Evolutionary conservation across 2,329 filamentous ascomycete genomes (phyloP), one percentile per base, ranked within the genome.

Genomic region (Aspergillus neoniger): DNA sequence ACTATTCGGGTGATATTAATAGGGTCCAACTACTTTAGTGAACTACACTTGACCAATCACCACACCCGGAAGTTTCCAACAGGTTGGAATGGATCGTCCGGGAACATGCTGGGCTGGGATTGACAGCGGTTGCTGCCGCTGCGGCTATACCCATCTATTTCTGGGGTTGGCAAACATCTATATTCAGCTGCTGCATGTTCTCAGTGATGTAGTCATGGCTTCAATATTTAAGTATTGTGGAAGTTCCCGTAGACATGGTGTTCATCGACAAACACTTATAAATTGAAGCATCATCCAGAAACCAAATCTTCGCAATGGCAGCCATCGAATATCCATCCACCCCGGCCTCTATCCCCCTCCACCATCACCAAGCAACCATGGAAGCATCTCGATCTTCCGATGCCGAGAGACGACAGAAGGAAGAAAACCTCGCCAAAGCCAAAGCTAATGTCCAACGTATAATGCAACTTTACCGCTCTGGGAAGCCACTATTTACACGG

Each of bases 401-500:
- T 60, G 32, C 12, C 10, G 32, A 14, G 32, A 36, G 12, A 36
- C 32, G 32, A 9, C 36, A 44, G 8, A 61, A 67, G 32, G 48
- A 58, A 9, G 60, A 64, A 30, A 30, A 10, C 4, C 28, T 30
- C 1, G 14, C 60, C 55, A 2, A 28, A 58, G 12, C 5, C 28
- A 12, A 61, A 61, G 15, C 63, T 59, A 10, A 57, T 66, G 25
- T 69, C 4, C 61, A 57, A 3, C 67, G 64, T 21, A 62, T 71
- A 28, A 38, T 60, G 14, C 49, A 59, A 5, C 55, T 69, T 7
- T 72, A 70, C 49, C 49, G 60, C 1, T 52, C 59, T 0, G 67
- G 68, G 6, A 64, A 62, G 8, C 64, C 63, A 5, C 65, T 72
- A 32, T 73, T 73, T 41, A 57, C 64, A 15, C 58, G 63, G 4